Conservation (phyloP, 139 green algal species). For the Coelastrella sp. region DNA sequence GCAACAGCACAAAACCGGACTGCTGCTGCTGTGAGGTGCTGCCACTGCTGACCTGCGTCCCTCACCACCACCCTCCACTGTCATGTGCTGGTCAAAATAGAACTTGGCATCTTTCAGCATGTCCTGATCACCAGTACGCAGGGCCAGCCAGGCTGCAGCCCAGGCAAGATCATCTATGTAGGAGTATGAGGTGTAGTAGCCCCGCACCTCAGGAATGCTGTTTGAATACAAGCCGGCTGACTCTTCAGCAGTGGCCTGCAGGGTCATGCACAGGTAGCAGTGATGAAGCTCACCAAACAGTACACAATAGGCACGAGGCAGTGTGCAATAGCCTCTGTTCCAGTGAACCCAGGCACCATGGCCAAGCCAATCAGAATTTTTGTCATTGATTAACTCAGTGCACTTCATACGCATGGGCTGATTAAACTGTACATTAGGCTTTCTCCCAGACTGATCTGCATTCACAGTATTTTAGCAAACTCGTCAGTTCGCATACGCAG, state of each 20-base stretch:
- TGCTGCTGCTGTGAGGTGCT: too few species aligned
- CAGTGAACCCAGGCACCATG: too few species aligned
- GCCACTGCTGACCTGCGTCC: constrained; percentile 3
- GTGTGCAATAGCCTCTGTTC: too few species aligned
- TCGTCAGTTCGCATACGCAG: too few species aligned
- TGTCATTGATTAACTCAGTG: too few species aligned
- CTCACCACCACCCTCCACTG: constrained; percentile 39
- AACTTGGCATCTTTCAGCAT: constrained; percentile 10
- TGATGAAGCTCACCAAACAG: background rate
- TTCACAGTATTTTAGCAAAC: too few species aligned
- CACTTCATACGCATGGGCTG: too few species aligned
- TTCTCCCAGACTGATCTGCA: too few species aligned
- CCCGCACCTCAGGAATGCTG: constrained; percentile 34
- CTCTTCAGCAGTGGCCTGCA: constrained; percentile 16
- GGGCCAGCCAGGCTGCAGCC: constrained; percentile 63
- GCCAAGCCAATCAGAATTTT: too few species aligned
- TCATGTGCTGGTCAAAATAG: constrained; percentile 38
- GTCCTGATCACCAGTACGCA: constrained; percentile 50
- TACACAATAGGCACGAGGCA: too few species aligned
- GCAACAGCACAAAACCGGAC: too few species aligned
- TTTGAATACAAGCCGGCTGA: constrained; percentile 30
- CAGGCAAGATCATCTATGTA: constrained; percentile 67
- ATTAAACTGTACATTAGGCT: too few species aligned
- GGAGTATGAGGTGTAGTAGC: constrained; percentile 62
- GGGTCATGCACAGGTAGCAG: background rate